phyloP scores from a whole-genome alignment of 1,284 basidiomycete species.

The Mycena sp. region DNA sequence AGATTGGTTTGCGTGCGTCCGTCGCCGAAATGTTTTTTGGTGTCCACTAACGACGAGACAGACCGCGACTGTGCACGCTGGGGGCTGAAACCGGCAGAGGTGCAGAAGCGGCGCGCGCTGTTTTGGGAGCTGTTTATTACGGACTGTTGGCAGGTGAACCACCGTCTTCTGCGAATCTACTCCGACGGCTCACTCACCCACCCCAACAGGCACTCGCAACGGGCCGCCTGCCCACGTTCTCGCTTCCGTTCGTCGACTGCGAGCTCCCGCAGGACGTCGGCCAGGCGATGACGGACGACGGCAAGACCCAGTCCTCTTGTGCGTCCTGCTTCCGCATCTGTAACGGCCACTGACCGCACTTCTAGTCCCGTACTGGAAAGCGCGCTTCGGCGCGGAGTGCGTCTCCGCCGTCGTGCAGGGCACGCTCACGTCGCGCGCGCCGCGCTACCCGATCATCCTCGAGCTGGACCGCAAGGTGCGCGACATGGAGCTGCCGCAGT shows the following conservation, averaged over 20 bases:
- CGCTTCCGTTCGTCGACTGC: conserved; percentile 72
- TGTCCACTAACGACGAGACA: conserved; percentile 36
- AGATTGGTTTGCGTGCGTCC: conserved; percentile 73
- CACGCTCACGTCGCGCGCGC: conserved; percentile 69
- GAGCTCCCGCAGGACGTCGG: conserved; percentile 67
- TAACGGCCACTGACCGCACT: neutral
- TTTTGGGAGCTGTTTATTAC: conserved; percentile 80
- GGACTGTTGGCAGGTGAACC: conserved; percentile 74
- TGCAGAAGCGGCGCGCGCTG: conserved; percentile 72
- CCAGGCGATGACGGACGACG: conserved; percentile 61
- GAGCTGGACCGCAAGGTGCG: conserved; percentile 71
- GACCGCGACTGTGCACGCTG: conserved; percentile 77
- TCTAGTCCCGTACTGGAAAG: conserved; percentile 77
- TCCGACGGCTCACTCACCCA: neutral
- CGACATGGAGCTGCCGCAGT: conserved; percentile 67
- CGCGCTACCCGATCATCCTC: conserved; percentile 69
- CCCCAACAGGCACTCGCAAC: conserved; percentile 62
- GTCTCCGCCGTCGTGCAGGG: conserved; percentile 72
- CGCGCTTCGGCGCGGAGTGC: conserved; percentile 73
- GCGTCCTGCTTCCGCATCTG: conserved; percentile 41
- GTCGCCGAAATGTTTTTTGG: neutral
- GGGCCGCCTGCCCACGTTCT: conserved; percentile 72
- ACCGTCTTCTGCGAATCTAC: too few relatives aligned
- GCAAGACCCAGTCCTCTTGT: conserved; percentile 63
- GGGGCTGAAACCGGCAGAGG: conserved; percentile 64